Conservation (phyloP, 176 grass and related monocot species). For the Musa schizocarpa region DNA sequence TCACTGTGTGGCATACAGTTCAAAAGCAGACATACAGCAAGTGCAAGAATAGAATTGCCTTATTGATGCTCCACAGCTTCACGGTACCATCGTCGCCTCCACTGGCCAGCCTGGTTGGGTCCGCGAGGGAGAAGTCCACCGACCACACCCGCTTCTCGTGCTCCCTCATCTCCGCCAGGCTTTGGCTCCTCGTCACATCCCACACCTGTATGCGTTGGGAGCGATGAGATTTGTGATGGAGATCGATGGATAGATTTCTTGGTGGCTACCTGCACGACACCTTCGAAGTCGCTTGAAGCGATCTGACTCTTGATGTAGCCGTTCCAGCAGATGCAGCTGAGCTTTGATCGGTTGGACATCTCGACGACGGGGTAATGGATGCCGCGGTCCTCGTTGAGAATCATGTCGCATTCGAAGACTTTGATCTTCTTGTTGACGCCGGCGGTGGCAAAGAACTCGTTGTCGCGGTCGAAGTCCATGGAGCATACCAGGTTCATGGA, state of each 20-base stretch:
- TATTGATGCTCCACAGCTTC: constrained; percentile 99
- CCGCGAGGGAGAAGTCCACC: constrained; percentile 83
- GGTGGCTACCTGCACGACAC: constrained; percentile 71
- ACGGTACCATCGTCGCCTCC: constrained; percentile 90
- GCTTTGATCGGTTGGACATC: constrained; percentile 86
- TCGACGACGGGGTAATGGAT: constrained; percentile 98
- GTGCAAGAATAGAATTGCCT: constrained; percentile 88
- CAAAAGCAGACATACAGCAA: constrained; percentile 70
- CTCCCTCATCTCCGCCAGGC: constrained; percentile 86
- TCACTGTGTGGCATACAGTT: constrained; percentile 41
- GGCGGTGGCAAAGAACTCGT: constrained; percentile 84
- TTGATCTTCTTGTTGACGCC: constrained; percentile 99
- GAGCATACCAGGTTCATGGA: constrained; percentile 96
- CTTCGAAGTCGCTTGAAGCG: constrained; percentile 98
- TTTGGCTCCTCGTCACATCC: constrained; percentile 90
- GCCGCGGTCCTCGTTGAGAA: constrained; percentile 81
- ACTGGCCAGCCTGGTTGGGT: constrained; percentile 92
- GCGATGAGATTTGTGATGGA: no score
- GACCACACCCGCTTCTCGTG: constrained; percentile 93
- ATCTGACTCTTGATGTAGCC: constrained; percentile 95
- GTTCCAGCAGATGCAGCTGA: constrained; percentile 95
- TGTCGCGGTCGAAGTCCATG: constrained; percentile 85
- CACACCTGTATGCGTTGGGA: constrained; percentile 48
- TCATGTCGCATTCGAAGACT: constrained; percentile 90
- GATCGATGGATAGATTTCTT: no score